Percentiles rank a stretch among this genome's conserved stretches.
Conservation (phyloP, 441 rosid genomes). For the Pelargonium myrrhifolium region DNA sequence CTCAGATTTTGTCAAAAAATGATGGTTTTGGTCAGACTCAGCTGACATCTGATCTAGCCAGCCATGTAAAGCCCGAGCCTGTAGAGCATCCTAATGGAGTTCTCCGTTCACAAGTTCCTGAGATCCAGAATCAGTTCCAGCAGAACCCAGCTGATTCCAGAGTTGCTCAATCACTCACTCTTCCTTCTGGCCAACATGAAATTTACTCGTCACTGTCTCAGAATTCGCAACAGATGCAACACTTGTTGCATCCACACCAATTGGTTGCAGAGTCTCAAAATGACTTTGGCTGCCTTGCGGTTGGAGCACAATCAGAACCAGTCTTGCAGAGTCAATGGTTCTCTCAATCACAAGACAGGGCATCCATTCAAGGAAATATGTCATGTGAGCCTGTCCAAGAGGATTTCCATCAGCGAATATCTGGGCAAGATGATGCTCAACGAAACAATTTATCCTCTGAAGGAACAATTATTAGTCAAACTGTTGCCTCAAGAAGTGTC, state of each 20-base stretch:
- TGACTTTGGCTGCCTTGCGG: conserved; percentile 44
- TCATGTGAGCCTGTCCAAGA: conserved; percentile 62
- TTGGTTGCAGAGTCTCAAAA: conserved; percentile 51
- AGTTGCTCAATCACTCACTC: conserved; percentile 39
- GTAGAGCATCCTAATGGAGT: conserved; percentile 49
- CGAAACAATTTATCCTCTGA: conserved; percentile 61
- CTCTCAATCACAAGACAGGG: conserved; percentile 52
- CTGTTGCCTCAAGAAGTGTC: conserved; percentile 39
- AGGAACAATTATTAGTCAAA: conserved; percentile 46
- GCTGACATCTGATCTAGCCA: conserved; percentile 43
- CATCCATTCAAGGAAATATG: conserved; percentile 39
- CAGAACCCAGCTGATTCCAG: conserved; percentile 51
- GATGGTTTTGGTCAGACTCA: conserved; percentile 60
- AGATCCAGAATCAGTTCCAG: conserved; percentile 66
- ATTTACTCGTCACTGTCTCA: conserved; percentile 46
- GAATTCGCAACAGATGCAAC: conserved; percentile 66
- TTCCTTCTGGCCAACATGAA: conserved; percentile 46
- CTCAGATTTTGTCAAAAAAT: conserved; percentile 41
- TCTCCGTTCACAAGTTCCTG: conserved; percentile 55
- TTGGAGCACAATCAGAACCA: conserved; percentile 51
- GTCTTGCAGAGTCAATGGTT: conserved; percentile 54
- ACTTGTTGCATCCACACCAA: conserved; percentile 54
- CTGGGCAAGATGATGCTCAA: conserved; percentile 74
- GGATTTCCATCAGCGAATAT: conserved; percentile 71
- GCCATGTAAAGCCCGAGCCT: conserved; percentile 73